Evolutionary conservation across 805 yeast species (phyloP), one percentile per base, ranked within the genome.

Genomic region (Deakozyma indianensis): DNA sequence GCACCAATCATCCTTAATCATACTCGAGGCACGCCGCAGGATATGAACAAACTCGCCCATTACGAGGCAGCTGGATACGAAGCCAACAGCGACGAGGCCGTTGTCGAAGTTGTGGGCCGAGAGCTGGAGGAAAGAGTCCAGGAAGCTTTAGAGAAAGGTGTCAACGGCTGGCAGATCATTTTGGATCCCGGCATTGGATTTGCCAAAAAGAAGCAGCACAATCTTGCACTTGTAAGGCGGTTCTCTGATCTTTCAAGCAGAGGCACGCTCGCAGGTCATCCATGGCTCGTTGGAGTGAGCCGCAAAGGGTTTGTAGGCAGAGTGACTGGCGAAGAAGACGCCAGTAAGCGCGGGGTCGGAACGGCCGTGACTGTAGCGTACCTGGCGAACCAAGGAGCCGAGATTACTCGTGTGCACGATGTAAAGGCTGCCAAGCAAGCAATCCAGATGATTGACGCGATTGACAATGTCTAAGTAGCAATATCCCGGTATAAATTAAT

Each of bases 121-220:
- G 98, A 92, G 59, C 63, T 90, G 44, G 65, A 77, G 5, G 51
- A 53, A 2, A 74, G 76, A 46, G 69, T 86, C 23, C 52, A 60
- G 0, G 68, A 65, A 45, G 94, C 95, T 11, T 63, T 74, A 41
- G 54, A 53, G 1, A 64, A 60, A 0, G 95, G 95, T 3, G 76
- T 90, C 1, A 68, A 71, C 48, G 77, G 90, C 61, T 92, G 96
- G 95, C 97, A 92, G 62, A 66, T 92, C 2, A 77, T 92, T 16
- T 56, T 87, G 3, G 99, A 92, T 59, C 98, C 99, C 0, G 98
- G 98, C 1, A 64, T 92, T 38, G 98, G 99, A 1, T 92, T 92
- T 63, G 96, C 97, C n/a, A 92, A 92, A 60, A 72, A 70, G 45
- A 54, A 71, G n/a, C 52, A 58, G 4, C 95, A 88, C 56, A 90